These are phyloP conservation scores for Pelargonium australe DNA, from an alignment of 441 rosid species.

Conservation along the genomic window DNA sequence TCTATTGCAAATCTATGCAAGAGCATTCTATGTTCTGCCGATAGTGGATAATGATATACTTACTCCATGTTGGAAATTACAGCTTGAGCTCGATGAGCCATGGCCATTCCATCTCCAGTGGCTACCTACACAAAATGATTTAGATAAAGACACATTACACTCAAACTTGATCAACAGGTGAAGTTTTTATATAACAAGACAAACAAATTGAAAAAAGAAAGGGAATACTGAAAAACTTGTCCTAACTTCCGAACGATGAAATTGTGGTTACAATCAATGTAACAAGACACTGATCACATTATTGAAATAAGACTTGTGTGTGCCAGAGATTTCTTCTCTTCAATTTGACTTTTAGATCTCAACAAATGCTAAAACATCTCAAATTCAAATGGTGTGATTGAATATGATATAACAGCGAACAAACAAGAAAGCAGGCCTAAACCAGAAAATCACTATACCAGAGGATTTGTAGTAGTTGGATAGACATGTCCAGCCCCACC, in stretches of 20 bases:
- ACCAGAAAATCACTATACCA: slow-evolving; percentile 31
- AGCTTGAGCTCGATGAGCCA: slow-evolving; percentile 95
- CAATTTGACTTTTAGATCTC: neutral
- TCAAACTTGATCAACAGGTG: neutral
- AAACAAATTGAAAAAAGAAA: neutral
- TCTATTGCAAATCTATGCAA: neutral
- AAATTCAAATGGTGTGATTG: neutral
- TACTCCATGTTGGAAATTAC: slow-evolving; percentile 97
- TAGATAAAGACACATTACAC: neutral
- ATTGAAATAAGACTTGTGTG: neutral
- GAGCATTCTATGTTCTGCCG: neutral
- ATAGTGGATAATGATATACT: slow-evolving; percentile 26
- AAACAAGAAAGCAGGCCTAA: slow-evolving; percentile 1
- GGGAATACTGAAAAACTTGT: neutral
- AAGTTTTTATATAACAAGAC: neutral
- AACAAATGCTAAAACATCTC: neutral
- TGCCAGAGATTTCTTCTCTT: neutral
- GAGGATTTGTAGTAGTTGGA: slow-evolving; percentile 90
- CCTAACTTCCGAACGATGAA: neutral
- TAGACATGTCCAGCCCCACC: slow-evolving; percentile 99
- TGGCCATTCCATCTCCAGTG: slow-evolving; percentile 95
- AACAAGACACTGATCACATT: neutral
- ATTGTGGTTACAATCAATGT: neutral
- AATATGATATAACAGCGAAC: neutral
- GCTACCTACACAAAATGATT: slow-evolving; percentile 56